Base-by-base conservation (phyloP, 2,329 filamentous ascomycete species). In the Monosporascus sp. region DNA sequence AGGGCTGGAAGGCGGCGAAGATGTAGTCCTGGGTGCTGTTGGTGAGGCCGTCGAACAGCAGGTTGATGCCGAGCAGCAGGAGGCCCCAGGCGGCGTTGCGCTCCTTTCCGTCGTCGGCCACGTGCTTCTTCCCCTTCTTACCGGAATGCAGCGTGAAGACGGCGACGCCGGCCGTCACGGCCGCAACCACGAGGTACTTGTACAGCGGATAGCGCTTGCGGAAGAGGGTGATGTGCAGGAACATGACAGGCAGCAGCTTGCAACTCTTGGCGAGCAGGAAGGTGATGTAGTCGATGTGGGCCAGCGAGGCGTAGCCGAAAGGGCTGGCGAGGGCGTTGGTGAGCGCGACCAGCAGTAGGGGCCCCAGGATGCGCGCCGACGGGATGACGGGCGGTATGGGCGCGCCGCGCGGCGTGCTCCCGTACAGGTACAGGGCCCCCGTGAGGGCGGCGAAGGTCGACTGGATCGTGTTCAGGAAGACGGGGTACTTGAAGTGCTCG, bases 191-290 rank as follows among this genome's bases (percentile, higher is more conserved):
- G 43, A 89, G 80, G 75, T 99, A 99, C 76, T 99, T 99, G 79
- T 96, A 96, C 46, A 96, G 78, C 1, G 94, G 93, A 72, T 97
- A 99, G 48, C 86, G 80, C 66, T 87, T 88, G 55, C 87, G 86
- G 78, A 97, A 99, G 47, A 99, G 74, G 45, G 91, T 93, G 66
- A 97, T 84, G 76, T 99, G 93, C 41, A 99, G 81, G 65, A 94
- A 86, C 94, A 99, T 97, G 66, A 99, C 94, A 3, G 94, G 94
- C n/a, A 99, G 85, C 20, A 99, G 82, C 77, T 99, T 99, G 86
- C 94, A 99, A 64, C 88, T 92, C 75, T 99, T 97, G 63, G 94
- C 93, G 43, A 99, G 87, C 62, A 97, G 89, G 74, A 96, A 97
- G 31, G 94, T 97, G 66, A 97, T 90, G 74, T 97, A 97, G 81